Conservation (phyloP, 1,284 basidiomycete species). For the Coniophora puteana region DNA sequence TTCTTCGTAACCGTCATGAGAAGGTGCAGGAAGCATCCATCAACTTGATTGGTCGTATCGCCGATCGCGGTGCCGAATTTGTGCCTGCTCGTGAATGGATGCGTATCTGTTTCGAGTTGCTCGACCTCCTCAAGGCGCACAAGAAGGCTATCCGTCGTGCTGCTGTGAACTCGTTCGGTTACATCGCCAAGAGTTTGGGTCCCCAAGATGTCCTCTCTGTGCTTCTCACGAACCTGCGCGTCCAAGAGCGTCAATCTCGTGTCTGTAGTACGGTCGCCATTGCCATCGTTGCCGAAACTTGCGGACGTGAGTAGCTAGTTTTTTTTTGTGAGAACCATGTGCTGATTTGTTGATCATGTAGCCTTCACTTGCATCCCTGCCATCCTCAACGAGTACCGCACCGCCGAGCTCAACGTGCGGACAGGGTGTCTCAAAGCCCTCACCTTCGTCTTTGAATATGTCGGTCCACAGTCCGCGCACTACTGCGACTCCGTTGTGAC, state of each 20-base stretch:
- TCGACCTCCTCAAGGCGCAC: constrained; percentile 97
- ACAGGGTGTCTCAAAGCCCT: constrained; percentile 99
- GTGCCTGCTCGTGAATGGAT: constrained; percentile 99
- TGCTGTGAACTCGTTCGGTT: constrained; percentile 99
- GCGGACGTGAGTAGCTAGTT: constrained; percentile 68
- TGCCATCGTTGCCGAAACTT: constrained; percentile 96
- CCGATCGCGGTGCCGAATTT: constrained; percentile 98
- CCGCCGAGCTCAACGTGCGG: constrained; percentile 95
- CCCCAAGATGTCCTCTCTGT: constrained; percentile 98
- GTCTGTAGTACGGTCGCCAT: constrained; percentile 99
- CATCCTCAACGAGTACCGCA: constrained; percentile 98
- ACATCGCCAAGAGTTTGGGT: constrained; percentile 98
- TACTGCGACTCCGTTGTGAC: constrained; percentile 97
- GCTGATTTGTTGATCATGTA: constrained; percentile 27
- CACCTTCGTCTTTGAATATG: constrained; percentile 99
- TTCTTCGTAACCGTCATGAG: constrained; percentile 97
- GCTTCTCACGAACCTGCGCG: constrained; percentile 92
- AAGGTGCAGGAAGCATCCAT: constrained; percentile 99
- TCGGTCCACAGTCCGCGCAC: constrained; percentile 99
- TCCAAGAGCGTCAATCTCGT: constrained; percentile 98
- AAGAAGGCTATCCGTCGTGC: constrained; percentile 99
- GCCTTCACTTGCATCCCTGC: constrained; percentile 99
- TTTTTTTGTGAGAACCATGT: constrained; percentile 5
- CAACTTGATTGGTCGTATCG: constrained; percentile 98
- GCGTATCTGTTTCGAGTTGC: constrained; percentile 98